These are phyloP conservation scores for Cymbopogon citratus DNA, from an alignment of 176 grass and related monocot genomes.

Conservation along the genomic window DNA sequence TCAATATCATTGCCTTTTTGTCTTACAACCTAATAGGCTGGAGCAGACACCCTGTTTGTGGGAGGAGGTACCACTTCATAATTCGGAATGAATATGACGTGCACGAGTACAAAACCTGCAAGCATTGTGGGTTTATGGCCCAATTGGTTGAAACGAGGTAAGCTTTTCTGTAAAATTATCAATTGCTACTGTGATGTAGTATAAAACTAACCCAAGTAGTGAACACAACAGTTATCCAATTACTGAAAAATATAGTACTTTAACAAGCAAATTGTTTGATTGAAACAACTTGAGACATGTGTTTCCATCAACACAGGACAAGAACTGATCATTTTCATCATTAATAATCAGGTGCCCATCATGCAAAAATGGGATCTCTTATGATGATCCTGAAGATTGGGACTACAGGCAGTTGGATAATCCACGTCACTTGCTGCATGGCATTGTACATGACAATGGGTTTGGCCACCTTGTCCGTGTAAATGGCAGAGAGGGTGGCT, in stretches of 20 bases:
- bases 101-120: slow-evolving; percentile 31
- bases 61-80: slow-evolving; percentile 74
- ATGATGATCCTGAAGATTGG: slow-evolving; percentile 29
- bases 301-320: background rate
- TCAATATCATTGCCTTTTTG: background rate
- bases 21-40: slow-evolving; percentile 50
- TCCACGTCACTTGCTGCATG: slow-evolving; percentile 53
- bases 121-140: slow-evolving; percentile 38
- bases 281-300: background rate
- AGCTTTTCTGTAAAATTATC: background rate
- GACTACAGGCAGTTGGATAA: slow-evolving; percentile 43
- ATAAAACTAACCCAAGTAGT: background rate
- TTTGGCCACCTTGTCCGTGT: slow-evolving; percentile 67
- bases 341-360: slow-evolving; percentile 27
- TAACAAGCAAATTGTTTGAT: background rate
- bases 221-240: no score
- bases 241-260: background rate
- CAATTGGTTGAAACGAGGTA: slow-evolving; percentile 38
- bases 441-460: slow-evolving; percentile 66
- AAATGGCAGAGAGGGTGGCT: slow-evolving; percentile 60
- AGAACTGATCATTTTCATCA: background rate
- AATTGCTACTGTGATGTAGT: background rate
- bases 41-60: slow-evolving; percentile 72
- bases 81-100: slow-evolving; percentile 36
- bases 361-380: slow-evolving; percentile 26